Evolutionary conservation across 108 stramenopile genomes (phyloP).

Genomic region (Stephanodiscus triporus): DNA sequence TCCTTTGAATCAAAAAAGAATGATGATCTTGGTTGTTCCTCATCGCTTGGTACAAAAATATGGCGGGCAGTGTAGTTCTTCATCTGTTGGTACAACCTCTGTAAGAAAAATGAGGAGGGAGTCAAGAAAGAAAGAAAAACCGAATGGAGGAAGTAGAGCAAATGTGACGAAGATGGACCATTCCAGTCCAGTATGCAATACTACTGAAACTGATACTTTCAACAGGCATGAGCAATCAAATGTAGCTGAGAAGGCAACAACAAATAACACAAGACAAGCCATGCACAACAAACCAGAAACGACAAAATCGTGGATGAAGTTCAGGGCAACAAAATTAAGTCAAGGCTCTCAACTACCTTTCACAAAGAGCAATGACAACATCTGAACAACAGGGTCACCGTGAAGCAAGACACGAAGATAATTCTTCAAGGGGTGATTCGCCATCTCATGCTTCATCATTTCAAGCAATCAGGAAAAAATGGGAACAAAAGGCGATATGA

Average conservation of each 20-base stretch:
- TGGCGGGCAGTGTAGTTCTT: background rate
- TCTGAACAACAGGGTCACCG: background rate
- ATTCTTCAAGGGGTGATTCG: background rate
- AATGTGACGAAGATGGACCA: background rate
- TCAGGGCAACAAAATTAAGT: background rate
- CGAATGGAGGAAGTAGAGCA: constrained; percentile 1
- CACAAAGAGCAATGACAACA: background rate
- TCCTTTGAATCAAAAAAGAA: background rate
- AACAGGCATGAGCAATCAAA: background rate
- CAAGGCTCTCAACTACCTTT: background rate
- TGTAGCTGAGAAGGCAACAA: background rate
- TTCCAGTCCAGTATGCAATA: background rate
- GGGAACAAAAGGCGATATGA: constrained; percentile 1
- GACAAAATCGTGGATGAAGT: background rate
- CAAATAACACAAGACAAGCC: background rate
- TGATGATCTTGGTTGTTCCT: background rate
- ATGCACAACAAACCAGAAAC: background rate
- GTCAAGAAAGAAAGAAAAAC: constrained; percentile 17
- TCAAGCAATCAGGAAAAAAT: constrained; percentile 15
- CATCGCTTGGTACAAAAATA: constrained; percentile 3
- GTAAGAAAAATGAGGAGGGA: constrained; percentile 25
- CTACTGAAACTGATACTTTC: background rate
- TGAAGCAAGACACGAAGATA: background rate
- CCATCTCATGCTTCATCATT: constrained; percentile 8
- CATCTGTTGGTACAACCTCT: constrained; percentile 1